A percentile compares a stretch with the other conserved stretches of the same genome.
These are phyloP conservation scores for Trametes meyenii DNA, from an alignment of 768 basidiomycete genomes.

Conservation along the genomic window DNA sequence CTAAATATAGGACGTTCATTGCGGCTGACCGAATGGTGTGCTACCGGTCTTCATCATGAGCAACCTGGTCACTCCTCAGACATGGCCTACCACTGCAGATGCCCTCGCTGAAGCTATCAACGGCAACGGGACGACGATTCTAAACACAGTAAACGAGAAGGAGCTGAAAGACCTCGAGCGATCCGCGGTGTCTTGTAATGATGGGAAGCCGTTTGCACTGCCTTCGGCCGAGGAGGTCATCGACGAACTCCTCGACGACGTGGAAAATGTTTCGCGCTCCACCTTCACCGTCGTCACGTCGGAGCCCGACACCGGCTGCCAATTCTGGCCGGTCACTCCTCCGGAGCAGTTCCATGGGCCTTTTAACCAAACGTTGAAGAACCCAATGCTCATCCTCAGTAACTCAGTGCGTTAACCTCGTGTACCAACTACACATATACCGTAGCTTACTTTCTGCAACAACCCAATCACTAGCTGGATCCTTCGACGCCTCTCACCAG, in stretches of 20 bases:
- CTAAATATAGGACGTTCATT: background rate
- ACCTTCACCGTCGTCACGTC: slow-evolving; percentile 22
- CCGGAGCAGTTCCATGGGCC: slow-evolving; percentile 36
- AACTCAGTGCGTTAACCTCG: slow-evolving; percentile 27
- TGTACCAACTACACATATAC: too few relatives aligned
- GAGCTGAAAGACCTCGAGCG: slow-evolving; percentile 27
- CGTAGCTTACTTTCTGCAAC: too few relatives aligned
- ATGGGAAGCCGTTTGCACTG: slow-evolving; percentile 27
- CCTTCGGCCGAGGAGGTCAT: slow-evolving; percentile 28
- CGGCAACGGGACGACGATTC: slow-evolving; percentile 30
- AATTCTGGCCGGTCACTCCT: slow-evolving; percentile 31
- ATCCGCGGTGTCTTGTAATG: slow-evolving; percentile 36
- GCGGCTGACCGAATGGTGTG: background rate
- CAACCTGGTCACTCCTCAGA: slow-evolving; percentile 24
- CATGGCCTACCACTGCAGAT: slow-evolving; percentile 27
- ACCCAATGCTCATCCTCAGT: slow-evolving; percentile 32
- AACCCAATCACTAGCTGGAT: too few relatives aligned
- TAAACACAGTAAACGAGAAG: slow-evolving; percentile 19
- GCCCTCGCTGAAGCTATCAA: slow-evolving; percentile 28
- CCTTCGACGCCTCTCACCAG: too few relatives aligned
- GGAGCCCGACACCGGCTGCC: slow-evolving; percentile 34
- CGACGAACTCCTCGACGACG: slow-evolving; percentile 30
- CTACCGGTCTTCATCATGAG: slow-evolving; percentile 14
- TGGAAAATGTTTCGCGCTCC: slow-evolving; percentile 26
- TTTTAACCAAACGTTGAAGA: slow-evolving; percentile 33